Conservation (phyloP, 2,329 filamentous ascomycete genomes). For the Ophiostoma angusticollis region DNA sequence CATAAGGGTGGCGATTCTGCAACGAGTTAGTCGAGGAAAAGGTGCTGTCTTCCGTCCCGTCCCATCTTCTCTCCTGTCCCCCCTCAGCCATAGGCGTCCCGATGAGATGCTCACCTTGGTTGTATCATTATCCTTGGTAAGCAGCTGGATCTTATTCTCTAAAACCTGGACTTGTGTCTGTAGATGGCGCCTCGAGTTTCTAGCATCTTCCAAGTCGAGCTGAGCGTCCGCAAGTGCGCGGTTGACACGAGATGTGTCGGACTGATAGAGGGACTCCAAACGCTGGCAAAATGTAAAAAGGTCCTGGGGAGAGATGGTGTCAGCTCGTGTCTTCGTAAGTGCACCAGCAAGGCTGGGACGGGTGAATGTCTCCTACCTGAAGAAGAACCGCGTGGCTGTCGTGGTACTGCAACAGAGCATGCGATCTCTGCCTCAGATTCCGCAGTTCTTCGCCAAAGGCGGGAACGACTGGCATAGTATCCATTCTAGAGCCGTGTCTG, state of each 20-base stretch:
- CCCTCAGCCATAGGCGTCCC: not conserved
- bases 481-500: too few relatives aligned
- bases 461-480: not conserved
- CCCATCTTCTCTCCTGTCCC: not conserved
- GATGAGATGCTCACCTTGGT: conserved; percentile 32
- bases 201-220: conserved; percentile 39
- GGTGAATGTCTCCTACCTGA: not conserved
- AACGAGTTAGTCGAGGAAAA: not conserved
- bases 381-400: conserved; percentile 4
- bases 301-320: conserved; percentile 26
- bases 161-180: conserved; percentile 33
- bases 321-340: too few relatives aligned
- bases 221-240: conserved; percentile 30
- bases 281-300: conserved; percentile 32
- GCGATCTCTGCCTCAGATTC: not conserved
- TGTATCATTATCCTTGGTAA: conserved; percentile 27
- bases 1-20: conserved; percentile 44
- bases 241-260: conserved; percentile 31
- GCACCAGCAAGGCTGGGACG: not conserved
- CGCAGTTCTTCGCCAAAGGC: not conserved
- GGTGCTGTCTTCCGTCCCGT: too few relatives aligned
- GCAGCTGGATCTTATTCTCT: conserved; percentile 23
- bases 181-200: conserved; percentile 34
- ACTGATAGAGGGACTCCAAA: conserved; percentile 29
- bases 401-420: conserved; percentile 3